Evolutionary conservation across 2,329 filamentous ascomycete genomes (phyloP).

Genomic region (Periconia digitata): DNA sequence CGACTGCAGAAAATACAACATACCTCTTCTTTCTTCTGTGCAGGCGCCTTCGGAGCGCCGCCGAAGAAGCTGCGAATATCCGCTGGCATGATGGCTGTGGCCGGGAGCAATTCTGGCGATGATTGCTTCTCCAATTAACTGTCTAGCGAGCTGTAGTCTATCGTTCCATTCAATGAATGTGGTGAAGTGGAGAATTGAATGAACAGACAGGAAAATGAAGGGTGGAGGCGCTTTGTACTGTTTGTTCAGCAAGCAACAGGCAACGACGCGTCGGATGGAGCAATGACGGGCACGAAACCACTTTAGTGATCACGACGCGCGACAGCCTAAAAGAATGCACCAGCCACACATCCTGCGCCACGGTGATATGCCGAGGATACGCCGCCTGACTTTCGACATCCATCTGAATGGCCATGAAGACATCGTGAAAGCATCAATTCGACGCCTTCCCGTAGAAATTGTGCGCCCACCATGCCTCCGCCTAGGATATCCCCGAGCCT

Average conservation of each 20-base stretch:
- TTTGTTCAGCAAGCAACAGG: not conserved
- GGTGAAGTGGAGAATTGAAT: not conserved
- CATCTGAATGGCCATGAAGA: not conserved
- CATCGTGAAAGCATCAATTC: conserved; percentile 9
- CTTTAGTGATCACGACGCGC: conserved; percentile 18
- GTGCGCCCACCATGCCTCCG: conserved; percentile 40
- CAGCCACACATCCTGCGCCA: conserved; percentile 13
- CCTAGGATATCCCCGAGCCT: conserved; percentile 40
- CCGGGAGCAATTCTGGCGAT: too few relatives aligned
- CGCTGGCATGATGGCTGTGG: conserved; percentile 66
- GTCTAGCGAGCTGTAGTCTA: not conserved
- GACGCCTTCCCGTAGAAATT: conserved; percentile 6
- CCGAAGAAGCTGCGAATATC: conserved; percentile 94
- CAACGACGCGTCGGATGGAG: not conserved
- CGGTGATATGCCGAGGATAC: not conserved
- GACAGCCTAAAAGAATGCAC: conserved; percentile 8
- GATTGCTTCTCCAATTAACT: not conserved
- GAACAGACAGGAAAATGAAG: not conserved
- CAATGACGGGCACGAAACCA: conserved; percentile 26
- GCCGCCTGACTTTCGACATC: not conserved
- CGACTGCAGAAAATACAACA: conserved; percentile 5
- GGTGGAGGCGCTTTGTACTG: not conserved
- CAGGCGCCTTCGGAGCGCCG: conserved; percentile 66
- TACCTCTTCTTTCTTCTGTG: conserved; percentile 38
- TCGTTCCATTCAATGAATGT: not conserved